Evolutionary conservation across 371 early-diverging fungal species (phyloP).

Genomic region (Mucor indicus): DNA sequence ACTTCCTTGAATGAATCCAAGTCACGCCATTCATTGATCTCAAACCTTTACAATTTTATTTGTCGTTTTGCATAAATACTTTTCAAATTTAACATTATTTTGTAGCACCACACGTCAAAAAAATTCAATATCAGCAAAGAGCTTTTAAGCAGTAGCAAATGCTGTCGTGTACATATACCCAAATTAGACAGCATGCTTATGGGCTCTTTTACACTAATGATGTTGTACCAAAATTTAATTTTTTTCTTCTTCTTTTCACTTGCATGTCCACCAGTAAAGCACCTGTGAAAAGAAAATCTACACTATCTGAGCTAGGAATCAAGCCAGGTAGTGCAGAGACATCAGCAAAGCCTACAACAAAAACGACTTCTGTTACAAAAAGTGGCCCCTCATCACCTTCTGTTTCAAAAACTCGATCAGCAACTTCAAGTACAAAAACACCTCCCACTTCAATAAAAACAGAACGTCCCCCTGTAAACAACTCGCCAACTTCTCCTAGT

Average conservation of each 20-base stretch:
- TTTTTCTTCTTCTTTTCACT: constrained; percentile 3
- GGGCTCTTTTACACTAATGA: constrained; percentile 3
- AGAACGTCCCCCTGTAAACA: constrained; percentile 14
- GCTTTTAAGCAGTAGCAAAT: no score
- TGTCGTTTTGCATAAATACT: no score
- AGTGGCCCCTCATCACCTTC: constrained; percentile 26
- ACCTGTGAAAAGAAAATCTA: constrained; percentile 25
- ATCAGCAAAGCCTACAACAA: constrained; percentile 10
- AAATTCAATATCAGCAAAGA: no score
- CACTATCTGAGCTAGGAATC: constrained; percentile 39
- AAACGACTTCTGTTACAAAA: neutral
- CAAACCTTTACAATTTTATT: no score
- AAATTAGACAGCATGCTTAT: constrained; percentile 8
- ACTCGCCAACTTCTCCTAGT: constrained; percentile 22
- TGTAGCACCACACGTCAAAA: no score
- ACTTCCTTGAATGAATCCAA: no score
- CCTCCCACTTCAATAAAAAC: constrained; percentile 7
- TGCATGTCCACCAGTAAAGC: constrained; percentile 1
- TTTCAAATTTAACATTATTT: no score
- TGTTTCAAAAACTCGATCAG: constrained; percentile 19
- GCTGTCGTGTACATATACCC: constrained; percentile 14
- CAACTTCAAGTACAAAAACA: constrained; percentile 7
- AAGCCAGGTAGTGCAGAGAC: constrained; percentile 20
- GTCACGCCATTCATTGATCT: no score
- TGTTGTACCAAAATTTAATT: constrained; percentile 17